Conservation (phyloP, 140 eudicot genomes). For the Bidens hawaiensis region DNA sequence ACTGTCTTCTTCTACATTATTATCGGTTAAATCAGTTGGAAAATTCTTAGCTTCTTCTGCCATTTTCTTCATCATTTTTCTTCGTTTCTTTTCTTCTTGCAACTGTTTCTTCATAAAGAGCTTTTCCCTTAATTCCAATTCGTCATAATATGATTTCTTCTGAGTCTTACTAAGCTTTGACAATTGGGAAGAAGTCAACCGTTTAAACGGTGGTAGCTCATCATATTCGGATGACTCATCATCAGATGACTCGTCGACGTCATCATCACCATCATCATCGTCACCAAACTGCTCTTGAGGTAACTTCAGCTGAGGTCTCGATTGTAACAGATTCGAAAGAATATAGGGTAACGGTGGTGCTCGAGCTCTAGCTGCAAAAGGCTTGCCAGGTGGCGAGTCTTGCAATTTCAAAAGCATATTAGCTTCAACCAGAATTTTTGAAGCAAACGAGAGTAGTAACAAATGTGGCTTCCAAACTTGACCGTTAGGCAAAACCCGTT, state of each 20-base stretch:
- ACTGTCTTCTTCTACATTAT: slow-evolving; percentile 63
- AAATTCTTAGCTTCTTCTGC: slow-evolving; percentile 54
- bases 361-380: slow-evolving; percentile 58
- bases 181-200: slow-evolving; percentile 66
- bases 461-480: slow-evolving; percentile 99
- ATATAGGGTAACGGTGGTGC: slow-evolving; percentile 85
- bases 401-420: slow-evolving; percentile 80
- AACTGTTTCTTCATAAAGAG: slow-evolving; percentile 87
- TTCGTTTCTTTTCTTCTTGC: slow-evolving; percentile 74
- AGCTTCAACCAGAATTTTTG: slow-evolving; percentile 94
- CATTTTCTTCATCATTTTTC: slow-evolving; percentile 81
- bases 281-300: slow-evolving; percentile 88
- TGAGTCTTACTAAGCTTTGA: slow-evolving; percentile 63
- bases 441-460: slow-evolving; percentile 83
- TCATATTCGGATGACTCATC: slow-evolving; percentile 82
- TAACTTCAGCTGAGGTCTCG: slow-evolving; percentile 77
- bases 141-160: slow-evolving; percentile 76
- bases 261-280: slow-evolving; percentile 58
- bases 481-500: slow-evolving; percentile 94
- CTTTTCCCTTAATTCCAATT: slow-evolving; percentile 80
- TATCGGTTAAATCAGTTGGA: slow-evolving; percentile 49
- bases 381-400: slow-evolving; percentile 91
- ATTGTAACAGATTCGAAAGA: slow-evolving; percentile 75
- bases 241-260: slow-evolving; percentile 46
- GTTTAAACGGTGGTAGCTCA: slow-evolving; percentile 78